A percentile compares a stretch with the other conserved stretches of the same genome.
These are phyloP conservation scores for Tuctoria greenei DNA, from an alignment of 176 grass and related monocot genomes.

Conservation along the genomic window DNA sequence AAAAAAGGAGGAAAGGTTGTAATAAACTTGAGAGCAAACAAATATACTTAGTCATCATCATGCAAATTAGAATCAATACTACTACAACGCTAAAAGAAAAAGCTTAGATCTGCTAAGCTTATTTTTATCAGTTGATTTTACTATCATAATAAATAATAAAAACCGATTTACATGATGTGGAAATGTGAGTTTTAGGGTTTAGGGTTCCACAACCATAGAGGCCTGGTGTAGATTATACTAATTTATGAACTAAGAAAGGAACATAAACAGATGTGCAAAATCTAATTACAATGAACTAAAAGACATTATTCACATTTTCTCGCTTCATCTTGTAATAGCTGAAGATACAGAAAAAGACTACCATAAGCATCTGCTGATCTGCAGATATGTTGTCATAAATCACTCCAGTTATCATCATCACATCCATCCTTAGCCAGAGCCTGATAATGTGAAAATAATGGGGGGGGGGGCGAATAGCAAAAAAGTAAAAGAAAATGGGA, in stretches of 20 bases:
- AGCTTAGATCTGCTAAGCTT: conserved; percentile 30
- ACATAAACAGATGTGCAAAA: conserved; percentile 55
- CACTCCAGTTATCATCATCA: conserved; percentile 97
- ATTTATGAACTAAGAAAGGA: conserved; percentile 30
- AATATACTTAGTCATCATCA: no score
- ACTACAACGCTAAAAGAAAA: conserved; percentile 23
- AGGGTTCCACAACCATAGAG: conserved; percentile 43
- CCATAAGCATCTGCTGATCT: conserved; percentile 39
- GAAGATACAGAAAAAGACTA: conserved; percentile 53
- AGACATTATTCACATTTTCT: conserved; percentile 78
- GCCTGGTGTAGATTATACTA: conserved; percentile 48
- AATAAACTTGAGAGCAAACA: no score
- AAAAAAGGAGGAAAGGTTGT: no score
- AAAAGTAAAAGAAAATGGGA: conserved; percentile 1
- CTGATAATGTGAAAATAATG: conserved; percentile 52
- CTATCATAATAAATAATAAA: conserved; percentile 74
- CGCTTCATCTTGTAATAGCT: conserved; percentile 41
- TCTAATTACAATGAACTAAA: conserved; percentile 81
- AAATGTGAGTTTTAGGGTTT: conserved; percentile 47
- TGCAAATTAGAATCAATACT: no score
- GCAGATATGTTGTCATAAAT: conserved; percentile 56
- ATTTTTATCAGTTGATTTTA: conserved; percentile 58
- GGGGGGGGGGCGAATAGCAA: not conserved
- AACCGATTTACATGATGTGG: conserved; percentile 58
- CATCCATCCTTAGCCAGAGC: conserved; percentile 89